Evolutionary conservation across 225 moss, liverwort and hornwort genomes (phyloP).

Genomic region (Sphagnum contortum): DNA sequence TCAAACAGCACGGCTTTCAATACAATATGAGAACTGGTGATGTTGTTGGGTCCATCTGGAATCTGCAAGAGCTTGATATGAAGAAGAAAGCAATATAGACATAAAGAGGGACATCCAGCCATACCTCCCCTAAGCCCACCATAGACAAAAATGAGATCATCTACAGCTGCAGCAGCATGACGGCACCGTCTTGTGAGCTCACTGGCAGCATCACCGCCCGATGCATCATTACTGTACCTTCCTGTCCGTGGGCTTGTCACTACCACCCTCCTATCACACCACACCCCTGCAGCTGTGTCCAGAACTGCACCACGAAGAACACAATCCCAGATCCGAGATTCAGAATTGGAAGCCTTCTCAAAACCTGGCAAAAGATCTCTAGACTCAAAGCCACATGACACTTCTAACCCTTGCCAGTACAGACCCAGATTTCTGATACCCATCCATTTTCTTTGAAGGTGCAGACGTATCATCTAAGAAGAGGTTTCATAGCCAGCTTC

Average conservation of each 20-base stretch:
- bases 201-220: constrained; percentile 52
- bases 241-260: constrained; percentile 56
- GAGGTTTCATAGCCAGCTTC: constrained; percentile 1
- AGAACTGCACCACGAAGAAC: constrained; percentile 29
- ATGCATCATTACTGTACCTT: constrained; percentile 51
- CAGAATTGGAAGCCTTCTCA: background rate
- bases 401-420: too few species aligned
- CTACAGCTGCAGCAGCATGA: constrained; percentile 57
- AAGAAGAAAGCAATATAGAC: background rate
- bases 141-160: constrained; percentile 55
- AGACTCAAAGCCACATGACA: background rate
- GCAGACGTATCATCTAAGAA: background rate
- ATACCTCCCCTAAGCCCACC: constrained; percentile 65
- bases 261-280: constrained; percentile 55
- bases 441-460: too few species aligned
- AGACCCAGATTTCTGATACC: too few species aligned
- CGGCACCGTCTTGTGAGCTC: constrained; percentile 65
- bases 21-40: too few species aligned
- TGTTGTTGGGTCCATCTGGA: too few species aligned
- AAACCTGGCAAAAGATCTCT: background rate
- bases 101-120: background rate
- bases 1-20: too few species aligned
- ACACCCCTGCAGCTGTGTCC: constrained; percentile 62
- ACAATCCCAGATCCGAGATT: background rate
- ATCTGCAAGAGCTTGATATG: background rate